A percentile compares a stretch with the other conserved stretches of the same genome.
These are phyloP conservation scores for Ciborinia camelliae DNA, from an alignment of 2,329 filamentous ascomycete species.

Conservation along the genomic window DNA sequence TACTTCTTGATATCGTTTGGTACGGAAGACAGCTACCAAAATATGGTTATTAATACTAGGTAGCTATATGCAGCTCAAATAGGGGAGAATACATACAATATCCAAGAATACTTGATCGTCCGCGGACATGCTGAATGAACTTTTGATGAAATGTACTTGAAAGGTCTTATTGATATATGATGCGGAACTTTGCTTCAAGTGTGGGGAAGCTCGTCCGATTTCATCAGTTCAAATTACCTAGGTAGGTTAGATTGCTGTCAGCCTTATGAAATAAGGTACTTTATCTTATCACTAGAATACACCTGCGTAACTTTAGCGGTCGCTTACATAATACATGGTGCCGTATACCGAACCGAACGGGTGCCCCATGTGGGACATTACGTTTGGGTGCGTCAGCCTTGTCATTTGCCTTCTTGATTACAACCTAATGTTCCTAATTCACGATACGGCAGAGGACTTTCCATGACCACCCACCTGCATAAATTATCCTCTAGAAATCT, in stretches of 20 bases:
- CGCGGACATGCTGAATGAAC: constrained; percentile 61
- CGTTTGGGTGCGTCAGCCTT: constrained; percentile 3
- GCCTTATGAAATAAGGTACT: too few species aligned
- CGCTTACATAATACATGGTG: too few species aligned
- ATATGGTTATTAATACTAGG: constrained; percentile 14
- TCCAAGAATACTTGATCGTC: constrained; percentile 78
- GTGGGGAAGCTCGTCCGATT: constrained; percentile 12
- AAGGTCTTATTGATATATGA: background rate
- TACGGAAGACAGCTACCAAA: constrained; percentile 51
- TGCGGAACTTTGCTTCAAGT: constrained; percentile 12
- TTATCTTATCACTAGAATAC: background rate
- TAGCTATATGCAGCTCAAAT: background rate
- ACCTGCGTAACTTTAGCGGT: too few species aligned
- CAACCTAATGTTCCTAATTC: background rate
- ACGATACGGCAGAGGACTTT: background rate
- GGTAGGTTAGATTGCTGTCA: too few species aligned
- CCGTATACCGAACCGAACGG: too few species aligned
- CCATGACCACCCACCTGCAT: background rate
- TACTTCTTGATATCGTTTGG: constrained; percentile 67
- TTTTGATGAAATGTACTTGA: constrained; percentile 6
- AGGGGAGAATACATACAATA: constrained; percentile 54
- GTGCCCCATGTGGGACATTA: too few species aligned
- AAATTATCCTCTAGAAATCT: background rate
- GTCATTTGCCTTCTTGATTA: constrained; percentile 4
- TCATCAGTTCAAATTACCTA: too few species aligned